These are phyloP conservation scores for Saturnispora besseyi DNA, from an alignment of 805 yeast species.

Conservation along the genomic window DNA sequence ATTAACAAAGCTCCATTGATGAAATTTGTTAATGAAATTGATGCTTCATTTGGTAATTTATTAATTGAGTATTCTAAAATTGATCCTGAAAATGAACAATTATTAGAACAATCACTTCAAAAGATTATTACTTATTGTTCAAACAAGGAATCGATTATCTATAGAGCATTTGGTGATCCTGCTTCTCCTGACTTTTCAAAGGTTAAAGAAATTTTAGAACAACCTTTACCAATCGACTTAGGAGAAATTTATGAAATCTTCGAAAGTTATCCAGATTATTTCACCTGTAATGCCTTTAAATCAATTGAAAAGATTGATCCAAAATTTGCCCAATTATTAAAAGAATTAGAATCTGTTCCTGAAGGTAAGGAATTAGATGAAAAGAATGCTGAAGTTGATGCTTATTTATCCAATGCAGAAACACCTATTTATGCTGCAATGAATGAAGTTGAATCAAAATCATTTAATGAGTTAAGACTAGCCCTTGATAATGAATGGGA, in stretches of 20 bases:
- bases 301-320: conserved; percentile 18
- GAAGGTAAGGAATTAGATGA: conserved; percentile 18
- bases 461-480: conserved; percentile 12
- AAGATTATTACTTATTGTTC: conserved; percentile 16
- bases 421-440: conserved; percentile 20
- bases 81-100: conserved; percentile 17
- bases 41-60: conserved; percentile 19
- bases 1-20: conserved; percentile 19
- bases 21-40: conserved; percentile 18
- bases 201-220: conserved; percentile 17
- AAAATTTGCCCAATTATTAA: conserved; percentile 16
- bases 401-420: conserved; percentile 12
- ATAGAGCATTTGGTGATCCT: conserved; percentile 19
- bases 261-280: conserved; percentile 20
- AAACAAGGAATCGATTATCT: conserved; percentile 16
- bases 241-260: conserved; percentile 21
- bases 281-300: conserved; percentile 13
- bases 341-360: conserved; percentile 19
- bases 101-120: conserved; percentile 13
- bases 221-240: conserved; percentile 22
- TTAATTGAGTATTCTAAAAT: conserved; percentile 16
- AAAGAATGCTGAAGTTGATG: conserved; percentile 16
- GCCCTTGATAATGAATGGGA: conserved; percentile 17
- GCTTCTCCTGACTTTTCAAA: conserved; percentile 14
- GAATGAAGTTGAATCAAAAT: conserved; percentile 15